Evolutionary conservation across 495 filamentous ascomycete species (phyloP).

Genomic region (Cairneyella variabilis): DNA sequence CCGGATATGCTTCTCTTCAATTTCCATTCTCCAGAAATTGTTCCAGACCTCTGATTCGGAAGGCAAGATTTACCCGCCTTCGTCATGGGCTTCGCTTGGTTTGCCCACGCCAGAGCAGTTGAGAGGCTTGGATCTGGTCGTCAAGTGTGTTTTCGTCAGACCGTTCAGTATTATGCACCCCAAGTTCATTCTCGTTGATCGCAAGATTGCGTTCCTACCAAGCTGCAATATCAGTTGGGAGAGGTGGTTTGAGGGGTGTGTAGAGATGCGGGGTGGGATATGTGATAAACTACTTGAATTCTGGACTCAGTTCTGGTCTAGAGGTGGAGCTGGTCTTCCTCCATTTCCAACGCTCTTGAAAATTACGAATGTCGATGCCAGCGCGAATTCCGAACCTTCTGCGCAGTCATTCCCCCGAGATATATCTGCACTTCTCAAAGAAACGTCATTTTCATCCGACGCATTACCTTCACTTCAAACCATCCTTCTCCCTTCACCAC

Average conservation of each 20-base stretch:
- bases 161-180: slow-evolving; percentile 77
- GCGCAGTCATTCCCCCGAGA: too few species aligned
- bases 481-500: slow-evolving; percentile 63
- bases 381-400: not conserved
- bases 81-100: slow-evolving; percentile 53
- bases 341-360: not conserved
- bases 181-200: slow-evolving; percentile 70
- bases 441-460: slow-evolving; percentile 1
- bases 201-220: slow-evolving; percentile 54
- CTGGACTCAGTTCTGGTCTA: slow-evolving; percentile 54
- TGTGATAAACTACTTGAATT: slow-evolving; percentile 53
- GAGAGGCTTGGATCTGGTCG: slow-evolving; percentile 52
- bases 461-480: slow-evolving; percentile 29
- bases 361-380: too few species aligned
- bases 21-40: slow-evolving; percentile 63
- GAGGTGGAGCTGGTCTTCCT: slow-evolving; percentile 23
- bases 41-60: slow-evolving; percentile 53
- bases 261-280: slow-evolving; percentile 53
- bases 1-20: slow-evolving; percentile 62
- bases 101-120: slow-evolving; percentile 51
- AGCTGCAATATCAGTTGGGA: slow-evolving; percentile 78
- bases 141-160: slow-evolving; percentile 68
- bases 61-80: slow-evolving; percentile 54
- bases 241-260: slow-evolving; percentile 67
- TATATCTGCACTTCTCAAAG: slow-evolving; percentile 14